These are phyloP conservation scores for Lactarius hengduanensis DNA, from an alignment of 768 basidiomycete species.

Conservation along the genomic window DNA sequence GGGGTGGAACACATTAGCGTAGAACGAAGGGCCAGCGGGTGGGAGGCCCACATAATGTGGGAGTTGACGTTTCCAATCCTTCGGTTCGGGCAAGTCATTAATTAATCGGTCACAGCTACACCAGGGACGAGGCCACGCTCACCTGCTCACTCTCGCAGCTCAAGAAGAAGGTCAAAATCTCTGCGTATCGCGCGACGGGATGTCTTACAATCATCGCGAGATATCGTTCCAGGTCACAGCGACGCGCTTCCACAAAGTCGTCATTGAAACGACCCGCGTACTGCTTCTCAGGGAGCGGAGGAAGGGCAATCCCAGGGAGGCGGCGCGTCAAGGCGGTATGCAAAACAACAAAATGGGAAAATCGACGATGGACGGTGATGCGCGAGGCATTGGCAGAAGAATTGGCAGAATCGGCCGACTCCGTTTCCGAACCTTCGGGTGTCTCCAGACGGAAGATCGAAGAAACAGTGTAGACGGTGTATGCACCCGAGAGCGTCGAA, in stretches of 20 bases:
- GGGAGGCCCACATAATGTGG: slow-evolving; percentile 59
- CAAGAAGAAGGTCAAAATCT: slow-evolving; percentile 78
- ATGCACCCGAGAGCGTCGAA: slow-evolving; percentile 65
- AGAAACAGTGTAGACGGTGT: slow-evolving; percentile 73
- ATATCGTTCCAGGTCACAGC: slow-evolving; percentile 81
- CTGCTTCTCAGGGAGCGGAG: slow-evolving; percentile 83
- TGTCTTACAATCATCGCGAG: slow-evolving; percentile 67
- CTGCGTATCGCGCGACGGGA: slow-evolving; percentile 73
- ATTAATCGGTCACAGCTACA: background rate
- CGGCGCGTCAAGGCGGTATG: slow-evolving; percentile 67
- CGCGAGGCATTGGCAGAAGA: slow-evolving; percentile 43
- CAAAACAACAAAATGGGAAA: slow-evolving; percentile 80
- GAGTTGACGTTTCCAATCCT: slow-evolving; percentile 73
- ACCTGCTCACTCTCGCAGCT: slow-evolving; percentile 74
- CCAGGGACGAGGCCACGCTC: slow-evolving; percentile 33
- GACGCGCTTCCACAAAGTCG: slow-evolving; percentile 79
- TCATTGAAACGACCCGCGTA: slow-evolving; percentile 77
- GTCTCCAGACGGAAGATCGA: slow-evolving; percentile 56
- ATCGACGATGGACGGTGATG: slow-evolving; percentile 78
- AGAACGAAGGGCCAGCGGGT: slow-evolving; percentile 73
- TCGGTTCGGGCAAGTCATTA: slow-evolving; percentile 9
- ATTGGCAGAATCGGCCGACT: slow-evolving; percentile 30
- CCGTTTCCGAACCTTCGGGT: slow-evolving; percentile 28
- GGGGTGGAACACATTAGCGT: slow-evolving; percentile 78
- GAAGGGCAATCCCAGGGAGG: slow-evolving; percentile 74